phyloP scores from a whole-genome alignment of 2,329 filamentous ascomycete genomes.

The Aspergillus novoparasiticus region DNA sequence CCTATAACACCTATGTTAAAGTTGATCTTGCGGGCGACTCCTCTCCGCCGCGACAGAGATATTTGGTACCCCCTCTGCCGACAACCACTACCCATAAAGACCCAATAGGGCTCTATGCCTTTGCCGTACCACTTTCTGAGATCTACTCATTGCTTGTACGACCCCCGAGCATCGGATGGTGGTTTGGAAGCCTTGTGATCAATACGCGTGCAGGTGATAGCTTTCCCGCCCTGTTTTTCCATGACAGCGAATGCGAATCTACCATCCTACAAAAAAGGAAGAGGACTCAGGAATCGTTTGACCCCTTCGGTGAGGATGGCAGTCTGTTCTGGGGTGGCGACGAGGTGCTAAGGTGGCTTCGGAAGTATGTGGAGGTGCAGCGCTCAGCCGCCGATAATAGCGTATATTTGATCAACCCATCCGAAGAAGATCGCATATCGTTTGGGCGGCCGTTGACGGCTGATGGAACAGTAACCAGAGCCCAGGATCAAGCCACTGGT shows the following conservation, averaged over 20 bases:
- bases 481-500: conserved; percentile 37
- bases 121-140: conserved; percentile 85
- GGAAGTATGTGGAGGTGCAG: conserved; percentile 79
- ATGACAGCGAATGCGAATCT: conserved; percentile 93
- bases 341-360: conserved; percentile 89
- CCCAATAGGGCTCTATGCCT: conserved; percentile 78
- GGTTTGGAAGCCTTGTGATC: conserved; percentile 94
- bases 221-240: conserved; percentile 95
- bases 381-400: conserved; percentile 84
- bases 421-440: conserved; percentile 76
- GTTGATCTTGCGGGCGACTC: conserved; percentile 85
- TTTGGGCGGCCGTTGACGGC: conserved; percentile 62
- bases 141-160: conserved; percentile 89
- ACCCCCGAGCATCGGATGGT: conserved; percentile 94
- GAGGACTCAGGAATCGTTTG: conserved; percentile 78
- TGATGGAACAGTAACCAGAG: conserved; percentile 44
- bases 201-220: conserved; percentile 89
- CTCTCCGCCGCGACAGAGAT: conserved; percentile 80
- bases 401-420: conserved; percentile 88
- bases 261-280: conserved; percentile 94
- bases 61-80: conserved; percentile 88
- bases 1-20: conserved; percentile 88
- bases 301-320: conserved; percentile 82
- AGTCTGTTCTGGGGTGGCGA: conserved; percentile 95
- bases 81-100: conserved; percentile 76